Evolutionary conservation across 495 filamentous ascomycete genomes (phyloP).

Genomic region (Tuber aestivum): DNA sequence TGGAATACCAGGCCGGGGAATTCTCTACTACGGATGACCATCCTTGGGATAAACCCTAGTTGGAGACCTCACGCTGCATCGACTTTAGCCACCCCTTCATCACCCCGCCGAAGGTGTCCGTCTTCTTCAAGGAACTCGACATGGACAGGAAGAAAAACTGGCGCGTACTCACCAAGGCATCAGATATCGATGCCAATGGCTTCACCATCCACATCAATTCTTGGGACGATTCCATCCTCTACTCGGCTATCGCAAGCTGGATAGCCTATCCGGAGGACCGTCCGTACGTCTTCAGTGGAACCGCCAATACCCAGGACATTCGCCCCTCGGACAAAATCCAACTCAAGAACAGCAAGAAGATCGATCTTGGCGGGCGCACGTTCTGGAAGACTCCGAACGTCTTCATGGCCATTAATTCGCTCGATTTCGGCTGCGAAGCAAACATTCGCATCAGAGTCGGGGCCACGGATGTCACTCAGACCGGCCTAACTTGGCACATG

Average conservation of each 20-base stretch:
- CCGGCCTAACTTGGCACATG: constrained; percentile 11
- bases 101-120: constrained; percentile 25
- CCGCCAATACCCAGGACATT: constrained; percentile 21
- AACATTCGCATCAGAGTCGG: constrained; percentile 7
- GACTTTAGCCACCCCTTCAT: constrained; percentile 6
- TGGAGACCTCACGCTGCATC: background rate
- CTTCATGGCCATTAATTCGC: constrained; percentile 8
- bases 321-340: background rate
- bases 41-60: background rate
- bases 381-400: constrained; percentile 4
- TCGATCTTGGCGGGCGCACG: background rate
- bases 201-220: constrained; percentile 20
- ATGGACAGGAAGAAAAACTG: constrained; percentile 14
- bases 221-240: constrained; percentile 1
- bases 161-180: constrained; percentile 14
- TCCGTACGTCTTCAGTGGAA: constrained; percentile 21
- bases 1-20: constrained; percentile 17
- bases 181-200: constrained; percentile 10
- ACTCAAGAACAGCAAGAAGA: background rate
- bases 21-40: constrained; percentile 21
- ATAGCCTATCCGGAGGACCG: constrained; percentile 22
- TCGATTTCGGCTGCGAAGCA: background rate
- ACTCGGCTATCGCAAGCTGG: constrained; percentile 13
- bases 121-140: constrained; percentile 23
- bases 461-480: background rate